Evolutionary conservation across 148 eudicot genomes (phyloP).

Genomic region (Vaccinium vitisidaea): DNA sequence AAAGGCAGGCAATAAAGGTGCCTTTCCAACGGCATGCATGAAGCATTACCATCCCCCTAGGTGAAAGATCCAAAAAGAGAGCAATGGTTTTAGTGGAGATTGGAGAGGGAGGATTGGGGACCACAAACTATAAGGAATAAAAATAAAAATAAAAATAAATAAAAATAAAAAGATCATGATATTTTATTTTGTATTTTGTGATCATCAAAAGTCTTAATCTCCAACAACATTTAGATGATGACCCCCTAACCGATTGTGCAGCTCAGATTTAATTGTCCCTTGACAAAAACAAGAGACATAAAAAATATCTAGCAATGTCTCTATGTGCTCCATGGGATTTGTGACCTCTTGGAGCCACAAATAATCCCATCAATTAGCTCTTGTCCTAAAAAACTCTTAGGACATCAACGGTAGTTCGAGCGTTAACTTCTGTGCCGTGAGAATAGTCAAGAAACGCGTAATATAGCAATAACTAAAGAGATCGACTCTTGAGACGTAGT

Average conservation of each 20-base stretch:
- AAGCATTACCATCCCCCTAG: background rate
- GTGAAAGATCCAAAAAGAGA: background rate
- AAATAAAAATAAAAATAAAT: background rate
- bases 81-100: background rate
- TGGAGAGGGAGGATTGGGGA: conserved; percentile 8
- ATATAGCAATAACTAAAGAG: background rate
- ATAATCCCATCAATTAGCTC: conserved; percentile 28
- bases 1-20: background rate
- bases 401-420: background rate
- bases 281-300: background rate
- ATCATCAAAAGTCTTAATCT: conserved; percentile 13
- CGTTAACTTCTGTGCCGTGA: background rate
- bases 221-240: background rate
- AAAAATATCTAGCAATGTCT: background rate
- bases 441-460: background rate
- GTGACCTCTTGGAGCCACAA: conserved; percentile 31
- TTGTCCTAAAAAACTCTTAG: background rate
- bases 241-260: conserved; percentile 15
- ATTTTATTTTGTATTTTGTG: conserved; percentile 3
- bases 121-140: conserved; percentile 10
- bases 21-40: conserved; percentile 6
- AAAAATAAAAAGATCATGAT: background rate
- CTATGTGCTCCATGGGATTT: background rate
- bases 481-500: background rate
- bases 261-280: conserved; percentile 20